phyloP scores from a whole-genome alignment of 495 filamentous ascomycete genomes.

The Daldinia vernicosa region DNA sequence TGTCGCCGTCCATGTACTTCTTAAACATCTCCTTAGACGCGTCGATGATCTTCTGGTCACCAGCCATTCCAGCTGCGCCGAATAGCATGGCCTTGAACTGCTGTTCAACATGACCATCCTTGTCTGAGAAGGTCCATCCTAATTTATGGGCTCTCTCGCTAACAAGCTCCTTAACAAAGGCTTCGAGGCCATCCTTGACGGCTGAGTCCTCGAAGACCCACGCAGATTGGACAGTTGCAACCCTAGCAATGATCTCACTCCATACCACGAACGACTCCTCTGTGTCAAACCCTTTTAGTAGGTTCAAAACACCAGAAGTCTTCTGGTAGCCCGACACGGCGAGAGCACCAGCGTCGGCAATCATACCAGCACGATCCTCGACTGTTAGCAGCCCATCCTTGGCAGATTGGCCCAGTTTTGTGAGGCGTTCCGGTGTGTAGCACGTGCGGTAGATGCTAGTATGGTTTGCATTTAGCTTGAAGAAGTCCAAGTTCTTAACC shows the following conservation, averaged over 20 bases:
- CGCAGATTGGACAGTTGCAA: slow-evolving; percentile 77
- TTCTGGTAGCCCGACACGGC: slow-evolving; percentile 91
- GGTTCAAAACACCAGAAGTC: slow-evolving; percentile 85
- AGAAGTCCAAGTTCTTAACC: slow-evolving; percentile 71
- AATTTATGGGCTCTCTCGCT: slow-evolving; percentile 80
- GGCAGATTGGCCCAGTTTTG: slow-evolving; percentile 82
- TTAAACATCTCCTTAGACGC: slow-evolving; percentile 78
- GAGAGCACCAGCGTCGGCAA: slow-evolving; percentile 92
- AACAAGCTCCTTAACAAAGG: slow-evolving; percentile 80
- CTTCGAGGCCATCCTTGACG: slow-evolving; percentile 76
- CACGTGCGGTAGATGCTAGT: slow-evolving; percentile 77
- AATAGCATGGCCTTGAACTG: slow-evolving; percentile 83
- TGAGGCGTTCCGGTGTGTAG: slow-evolving; percentile 72
- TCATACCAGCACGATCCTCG: slow-evolving; percentile 93
- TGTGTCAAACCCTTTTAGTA: slow-evolving; percentile 82
- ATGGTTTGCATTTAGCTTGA: slow-evolving; percentile 82
- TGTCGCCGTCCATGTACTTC: slow-evolving; percentile 73
- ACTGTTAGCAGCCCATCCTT: slow-evolving; percentile 86
- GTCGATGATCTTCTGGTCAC: slow-evolving; percentile 67
- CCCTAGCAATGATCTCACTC: slow-evolving; percentile 84
- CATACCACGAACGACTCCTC: slow-evolving; percentile 94
- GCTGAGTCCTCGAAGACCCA: slow-evolving; percentile 88
- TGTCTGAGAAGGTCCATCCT: slow-evolving; percentile 86
- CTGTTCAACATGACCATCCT: slow-evolving; percentile 87
- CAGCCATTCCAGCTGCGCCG: slow-evolving; percentile 69